Conservation (phyloP, 805 yeast species). For the Pichia thaimueangensis region DNA sequence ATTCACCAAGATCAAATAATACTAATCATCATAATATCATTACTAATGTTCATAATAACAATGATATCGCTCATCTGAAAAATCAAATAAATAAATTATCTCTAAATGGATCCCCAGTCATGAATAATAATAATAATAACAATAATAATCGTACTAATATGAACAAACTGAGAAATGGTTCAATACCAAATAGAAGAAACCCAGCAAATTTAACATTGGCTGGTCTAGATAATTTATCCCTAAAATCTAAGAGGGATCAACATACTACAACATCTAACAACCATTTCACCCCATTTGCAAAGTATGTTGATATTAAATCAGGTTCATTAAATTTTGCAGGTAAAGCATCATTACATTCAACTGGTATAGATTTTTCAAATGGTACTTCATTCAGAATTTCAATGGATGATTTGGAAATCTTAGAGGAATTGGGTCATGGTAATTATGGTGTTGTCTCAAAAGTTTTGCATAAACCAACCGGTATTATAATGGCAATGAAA, state of each 20-base stretch:
- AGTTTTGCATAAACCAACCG: conserved; percentile 89
- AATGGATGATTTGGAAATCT: conserved; percentile 72
- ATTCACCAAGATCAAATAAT: background rate
- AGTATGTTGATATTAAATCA: conserved; percentile 84
- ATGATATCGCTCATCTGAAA: background rate
- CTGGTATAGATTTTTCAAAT: conserved; percentile 84
- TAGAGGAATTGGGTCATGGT: conserved; percentile 90
- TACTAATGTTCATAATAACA: conserved; percentile 17
- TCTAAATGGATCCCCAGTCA: background rate
- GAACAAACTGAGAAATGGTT: conserved; percentile 20
- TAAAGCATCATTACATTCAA: conserved; percentile 84
- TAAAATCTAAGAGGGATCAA: conserved; percentile 14
- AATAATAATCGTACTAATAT: conserved; percentile 1
- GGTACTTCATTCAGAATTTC: conserved; percentile 86
- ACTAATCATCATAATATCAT: conserved; percentile 1
- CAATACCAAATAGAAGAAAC: conserved; percentile 20
- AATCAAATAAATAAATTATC: background rate
- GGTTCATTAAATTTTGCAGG: conserved; percentile 92
- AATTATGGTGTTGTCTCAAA: conserved; percentile 94
- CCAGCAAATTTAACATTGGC: conserved; percentile 9
- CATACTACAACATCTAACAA: conserved; percentile 36
- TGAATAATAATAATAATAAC: background rate
- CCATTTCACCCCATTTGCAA: conserved; percentile 75
- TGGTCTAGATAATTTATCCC: conserved; percentile 12
- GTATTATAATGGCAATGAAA: conserved; percentile 93